Evolutionary conservation across 23 red algal species (phyloP).

Genomic region (Agarophyton chilense): DNA sequence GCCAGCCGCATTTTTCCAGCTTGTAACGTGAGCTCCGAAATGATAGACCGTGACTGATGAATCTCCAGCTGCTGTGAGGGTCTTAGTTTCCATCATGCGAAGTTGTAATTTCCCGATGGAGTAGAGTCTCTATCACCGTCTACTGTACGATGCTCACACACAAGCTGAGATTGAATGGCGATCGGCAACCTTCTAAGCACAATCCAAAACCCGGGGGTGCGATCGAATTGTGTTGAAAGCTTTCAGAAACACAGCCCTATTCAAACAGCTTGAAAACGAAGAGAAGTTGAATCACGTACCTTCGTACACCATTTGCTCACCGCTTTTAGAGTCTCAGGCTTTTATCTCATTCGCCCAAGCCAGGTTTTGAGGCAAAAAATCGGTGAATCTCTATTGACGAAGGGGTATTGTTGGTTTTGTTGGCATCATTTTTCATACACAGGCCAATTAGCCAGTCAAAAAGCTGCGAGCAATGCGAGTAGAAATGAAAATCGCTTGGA

Average conservation of each 20-base stretch:
- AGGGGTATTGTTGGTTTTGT: not conserved
- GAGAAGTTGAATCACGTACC: no score
- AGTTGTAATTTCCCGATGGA: not conserved
- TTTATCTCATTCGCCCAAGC: not conserved
- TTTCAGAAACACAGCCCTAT: no score
- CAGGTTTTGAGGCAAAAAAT: not conserved
- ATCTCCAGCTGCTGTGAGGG: constrained; percentile 10
- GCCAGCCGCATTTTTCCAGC: constrained; percentile 76
- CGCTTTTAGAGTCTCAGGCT: not conserved
- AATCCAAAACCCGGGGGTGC: no score
- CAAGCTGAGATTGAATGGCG: no score
- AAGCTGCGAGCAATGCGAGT: no score
- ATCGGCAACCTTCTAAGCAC: no score
- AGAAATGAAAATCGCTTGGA: no score
- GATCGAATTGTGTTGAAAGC: no score
- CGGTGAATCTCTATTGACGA: not conserved
- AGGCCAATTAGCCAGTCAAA: not conserved
- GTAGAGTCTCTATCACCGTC: no score
- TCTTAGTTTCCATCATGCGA: not conserved
- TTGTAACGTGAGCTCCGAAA: constrained; percentile 88
- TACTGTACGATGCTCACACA: not conserved
- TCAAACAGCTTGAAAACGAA: no score
- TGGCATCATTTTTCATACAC: not conserved
- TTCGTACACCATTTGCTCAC: no score
- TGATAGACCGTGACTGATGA: constrained; percentile 71